Evolutionary conservation across 352 stramenopile species (phyloP).

Genomic region (Globisporangium cederbergense): DNA sequence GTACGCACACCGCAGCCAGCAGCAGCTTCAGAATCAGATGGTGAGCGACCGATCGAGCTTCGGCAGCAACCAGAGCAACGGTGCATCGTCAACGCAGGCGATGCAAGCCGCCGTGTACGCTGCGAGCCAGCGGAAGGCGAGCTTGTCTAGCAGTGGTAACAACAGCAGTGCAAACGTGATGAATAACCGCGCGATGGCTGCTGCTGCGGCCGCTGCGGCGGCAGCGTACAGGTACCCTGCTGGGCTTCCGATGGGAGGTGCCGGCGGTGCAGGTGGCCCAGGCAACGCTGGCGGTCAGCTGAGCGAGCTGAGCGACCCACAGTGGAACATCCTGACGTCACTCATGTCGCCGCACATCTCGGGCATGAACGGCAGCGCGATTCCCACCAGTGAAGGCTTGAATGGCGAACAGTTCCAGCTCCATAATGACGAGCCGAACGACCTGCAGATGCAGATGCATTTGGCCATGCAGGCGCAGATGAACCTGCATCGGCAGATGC

Average conservation of each 20-base stretch:
- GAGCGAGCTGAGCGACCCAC: conserved; percentile 54
- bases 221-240: conserved; percentile 36
- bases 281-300: conserved; percentile 17
- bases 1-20: conserved; percentile 15
- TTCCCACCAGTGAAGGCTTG: conserved; percentile 31
- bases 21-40: conserved; percentile 15
- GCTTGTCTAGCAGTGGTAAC: conserved; percentile 14
- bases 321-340: conserved; percentile 79
- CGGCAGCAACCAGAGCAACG: not conserved
- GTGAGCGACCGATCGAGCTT: conserved; percentile 15
- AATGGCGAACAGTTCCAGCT: conserved; percentile 48
- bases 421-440: conserved; percentile 41
- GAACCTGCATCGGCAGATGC: conserved; percentile 86
- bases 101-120: conserved; percentile 15
- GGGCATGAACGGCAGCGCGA: conserved; percentile 25
- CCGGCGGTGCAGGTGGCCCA: not conserved
- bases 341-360: conserved; percentile 70
- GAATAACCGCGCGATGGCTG: conserved; percentile 20
- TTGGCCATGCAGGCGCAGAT: conserved; percentile 87
- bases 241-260: conserved; percentile 17
- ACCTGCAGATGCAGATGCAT: conserved; percentile 84
- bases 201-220: conserved; percentile 30
- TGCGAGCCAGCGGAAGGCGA: conserved; percentile 13
- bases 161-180: conserved; percentile 12
- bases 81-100: conserved; percentile 8